These are phyloP conservation scores for Cucurbita pepo DNA, from an alignment of 306 rosid species.

Conservation along the genomic window DNA sequence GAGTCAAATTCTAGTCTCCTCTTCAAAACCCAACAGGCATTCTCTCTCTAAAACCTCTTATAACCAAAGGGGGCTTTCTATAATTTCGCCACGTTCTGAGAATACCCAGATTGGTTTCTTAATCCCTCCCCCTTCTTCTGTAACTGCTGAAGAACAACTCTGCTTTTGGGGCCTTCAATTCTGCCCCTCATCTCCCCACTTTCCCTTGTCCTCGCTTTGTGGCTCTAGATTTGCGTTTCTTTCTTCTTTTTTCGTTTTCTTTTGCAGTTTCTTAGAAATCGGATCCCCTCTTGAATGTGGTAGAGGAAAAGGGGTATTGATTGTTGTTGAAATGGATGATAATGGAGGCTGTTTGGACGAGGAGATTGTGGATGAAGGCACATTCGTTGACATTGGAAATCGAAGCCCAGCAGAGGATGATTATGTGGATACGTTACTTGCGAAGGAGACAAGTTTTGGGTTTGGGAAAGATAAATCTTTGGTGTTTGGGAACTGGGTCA, in stretches of 20 bases:
- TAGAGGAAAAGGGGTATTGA: not conserved
- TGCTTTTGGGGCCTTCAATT: not conserved
- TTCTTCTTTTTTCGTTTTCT: not conserved
- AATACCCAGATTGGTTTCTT: slow-evolving; percentile 1
- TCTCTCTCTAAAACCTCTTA: not conserved
- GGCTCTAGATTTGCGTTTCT: not conserved
- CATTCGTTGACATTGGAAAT: slow-evolving; percentile 7
- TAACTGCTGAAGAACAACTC: slow-evolving; percentile 15
- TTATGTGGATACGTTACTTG: slow-evolving; percentile 23
- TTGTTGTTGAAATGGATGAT: slow-evolving; percentile 19
- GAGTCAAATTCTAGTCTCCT: not conserved
- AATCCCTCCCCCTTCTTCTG: slow-evolving; percentile 8
- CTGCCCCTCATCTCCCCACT: slow-evolving; percentile 8
- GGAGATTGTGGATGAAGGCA: slow-evolving; percentile 18
- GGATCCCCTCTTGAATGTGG: slow-evolving; percentile 2
- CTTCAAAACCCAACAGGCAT: not conserved
- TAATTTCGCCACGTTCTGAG: slow-evolving; percentile 9
- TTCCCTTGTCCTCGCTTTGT: slow-evolving; percentile 1
- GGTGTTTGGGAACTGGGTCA: slow-evolving; percentile 20
- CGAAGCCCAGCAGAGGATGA: slow-evolving; percentile 28
- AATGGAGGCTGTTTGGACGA: slow-evolving; percentile 10
- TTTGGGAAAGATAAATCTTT: slow-evolving; percentile 24
- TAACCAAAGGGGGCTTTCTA: not conserved
- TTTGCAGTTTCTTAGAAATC: not conserved
- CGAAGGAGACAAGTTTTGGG: slow-evolving; percentile 33